Conservation (phyloP, 305 asterid genomes). For the Fraxinus angustifolia region DNA sequence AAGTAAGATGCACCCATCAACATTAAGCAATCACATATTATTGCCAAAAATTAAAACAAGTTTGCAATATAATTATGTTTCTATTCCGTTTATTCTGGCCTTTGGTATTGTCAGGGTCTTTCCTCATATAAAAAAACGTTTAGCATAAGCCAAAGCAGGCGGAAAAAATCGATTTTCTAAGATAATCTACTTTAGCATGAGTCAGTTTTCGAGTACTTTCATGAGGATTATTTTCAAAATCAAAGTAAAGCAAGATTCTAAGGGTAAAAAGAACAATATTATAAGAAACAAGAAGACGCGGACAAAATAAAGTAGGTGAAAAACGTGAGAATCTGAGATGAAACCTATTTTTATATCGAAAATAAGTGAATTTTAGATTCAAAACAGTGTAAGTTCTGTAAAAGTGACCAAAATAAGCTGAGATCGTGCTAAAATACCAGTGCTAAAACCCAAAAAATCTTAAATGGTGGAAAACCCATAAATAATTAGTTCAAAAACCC, state of each 20-base stretch:
- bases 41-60: too few species aligned
- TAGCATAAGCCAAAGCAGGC: too few species aligned
- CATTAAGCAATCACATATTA: too few species aligned
- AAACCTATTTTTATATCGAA: conserved; percentile 7
- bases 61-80: too few species aligned
- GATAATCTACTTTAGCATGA: neutral
- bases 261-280: conserved; percentile 28
- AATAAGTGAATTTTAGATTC: neutral
- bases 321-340: neutral
- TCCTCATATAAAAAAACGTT: too few species aligned
- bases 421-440: conserved; percentile 39
- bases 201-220: conserved; percentile 9
- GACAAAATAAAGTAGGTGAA: conserved; percentile 13
- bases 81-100: too few species aligned
- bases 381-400: neutral
- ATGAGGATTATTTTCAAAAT: conserved; percentile 16
- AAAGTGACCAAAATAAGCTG: neutral
- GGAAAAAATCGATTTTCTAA: neutral
- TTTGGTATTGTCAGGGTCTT: too few species aligned
- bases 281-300: conserved; percentile 17
- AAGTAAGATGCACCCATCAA: too few species aligned
- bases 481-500: too few species aligned
- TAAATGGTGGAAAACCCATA: too few species aligned
- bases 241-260: conserved; percentile 36
- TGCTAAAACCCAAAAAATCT: neutral